Percentiles rank a stretch among this genome's conserved stretches.
Conservation (phyloP, 495 filamentous ascomycete species). For the Penicillium canariense region DNA sequence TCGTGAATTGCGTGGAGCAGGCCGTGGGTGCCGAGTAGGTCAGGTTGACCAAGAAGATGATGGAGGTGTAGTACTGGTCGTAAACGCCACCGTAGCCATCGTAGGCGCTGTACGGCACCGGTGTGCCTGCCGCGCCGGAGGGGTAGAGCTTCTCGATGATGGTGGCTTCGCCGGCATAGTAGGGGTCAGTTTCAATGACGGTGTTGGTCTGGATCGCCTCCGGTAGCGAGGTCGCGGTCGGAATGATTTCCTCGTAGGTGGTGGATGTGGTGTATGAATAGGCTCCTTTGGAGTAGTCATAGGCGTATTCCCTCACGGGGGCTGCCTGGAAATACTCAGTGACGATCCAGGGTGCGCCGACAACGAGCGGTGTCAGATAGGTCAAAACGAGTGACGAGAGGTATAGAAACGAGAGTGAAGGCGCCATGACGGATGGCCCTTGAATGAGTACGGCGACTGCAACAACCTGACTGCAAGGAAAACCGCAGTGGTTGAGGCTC, state of each 20-base stretch:
- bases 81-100: constrained; percentile 6
- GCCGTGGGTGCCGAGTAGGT: constrained; percentile 36
- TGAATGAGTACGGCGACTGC: background rate
- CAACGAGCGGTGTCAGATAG: constrained; percentile 17
- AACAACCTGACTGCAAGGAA: background rate
- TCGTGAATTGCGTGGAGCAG: constrained; percentile 34
- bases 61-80: constrained; percentile 16
- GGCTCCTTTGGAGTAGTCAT: constrained; percentile 10
- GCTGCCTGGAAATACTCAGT: constrained; percentile 28
- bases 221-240: constrained; percentile 28
- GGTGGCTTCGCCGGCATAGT: constrained; percentile 24
- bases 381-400: constrained; percentile 25
- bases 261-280: constrained; percentile 8
- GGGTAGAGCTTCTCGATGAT: constrained; percentile 37
- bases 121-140: constrained; percentile 20
- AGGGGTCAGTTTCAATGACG: constrained; percentile 13
- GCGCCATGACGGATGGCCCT: constrained; percentile 18
- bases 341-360: constrained; percentile 33
- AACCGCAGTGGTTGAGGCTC: background rate
- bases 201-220: constrained; percentile 33
- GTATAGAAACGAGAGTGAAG: constrained; percentile 21
- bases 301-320: constrained; percentile 3
- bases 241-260: constrained; percentile 21
- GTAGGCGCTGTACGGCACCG: constrained; percentile 5
- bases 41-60: constrained; percentile 33